Conservation (phyloP, 2,329 filamentous ascomycete species). For the Fonsecaea pugnacius region DNA sequence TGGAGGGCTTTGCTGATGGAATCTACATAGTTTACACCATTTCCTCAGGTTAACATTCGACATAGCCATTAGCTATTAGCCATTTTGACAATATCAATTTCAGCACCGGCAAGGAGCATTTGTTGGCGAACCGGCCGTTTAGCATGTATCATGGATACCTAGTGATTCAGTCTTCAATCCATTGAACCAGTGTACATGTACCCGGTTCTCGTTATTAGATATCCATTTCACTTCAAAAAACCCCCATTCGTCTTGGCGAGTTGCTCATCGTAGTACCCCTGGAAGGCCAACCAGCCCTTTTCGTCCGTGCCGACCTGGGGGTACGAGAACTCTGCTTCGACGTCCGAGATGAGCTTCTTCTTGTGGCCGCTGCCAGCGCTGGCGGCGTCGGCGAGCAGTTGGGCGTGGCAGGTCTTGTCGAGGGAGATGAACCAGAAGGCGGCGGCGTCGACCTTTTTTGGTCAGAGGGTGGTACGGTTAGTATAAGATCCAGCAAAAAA, state of each 20-base stretch:
- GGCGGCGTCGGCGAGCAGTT: conserved; percentile 48
- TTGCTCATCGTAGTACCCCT: conserved; percentile 60
- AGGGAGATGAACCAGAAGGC: conserved; percentile 60
- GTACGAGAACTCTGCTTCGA: conserved; percentile 37
- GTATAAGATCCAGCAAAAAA: background rate
- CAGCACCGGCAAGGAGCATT: background rate
- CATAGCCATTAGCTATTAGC: conserved; percentile 15
- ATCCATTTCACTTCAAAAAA: too few relatives aligned
- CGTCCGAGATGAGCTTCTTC: conserved; percentile 38
- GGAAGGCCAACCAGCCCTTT: conserved; percentile 60
- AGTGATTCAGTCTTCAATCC: background rate
- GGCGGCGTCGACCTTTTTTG: conserved; percentile 50
- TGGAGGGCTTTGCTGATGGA: conserved; percentile 1
- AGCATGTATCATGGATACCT: conserved; percentile 6
- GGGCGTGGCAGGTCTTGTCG: conserved; percentile 49
- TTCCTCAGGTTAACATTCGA: conserved; percentile 11
- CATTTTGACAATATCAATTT: conserved; percentile 9
- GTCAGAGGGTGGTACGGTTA: too few relatives aligned
- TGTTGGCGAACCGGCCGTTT: background rate
- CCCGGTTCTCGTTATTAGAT: too few relatives aligned
- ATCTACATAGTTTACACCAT: background rate
- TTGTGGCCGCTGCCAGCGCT: conserved; percentile 45
- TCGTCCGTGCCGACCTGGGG: conserved; percentile 44
- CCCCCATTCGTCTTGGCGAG: conserved; percentile 55
- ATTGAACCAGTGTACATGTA: background rate